A percentile compares a stretch with the other conserved stretches of the same genome.
phyloP scores from a whole-genome alignment of 306 rosid genomes.

The Rubus idaeus region DNA sequence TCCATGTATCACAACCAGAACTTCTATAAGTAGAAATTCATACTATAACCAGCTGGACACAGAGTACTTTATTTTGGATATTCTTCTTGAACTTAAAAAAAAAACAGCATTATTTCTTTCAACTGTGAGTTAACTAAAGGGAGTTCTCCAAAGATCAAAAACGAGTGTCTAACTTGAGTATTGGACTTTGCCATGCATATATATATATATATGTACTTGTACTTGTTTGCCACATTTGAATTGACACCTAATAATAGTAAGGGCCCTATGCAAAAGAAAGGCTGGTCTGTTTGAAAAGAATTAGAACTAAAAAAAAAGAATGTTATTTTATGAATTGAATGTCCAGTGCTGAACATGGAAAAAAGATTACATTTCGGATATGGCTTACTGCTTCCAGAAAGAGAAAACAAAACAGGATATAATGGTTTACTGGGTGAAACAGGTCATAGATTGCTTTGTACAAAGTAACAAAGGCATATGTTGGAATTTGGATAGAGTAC shows the following conservation, averaged over 20 bases:
- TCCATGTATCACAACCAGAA: too few species aligned
- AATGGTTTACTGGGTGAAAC: not conserved
- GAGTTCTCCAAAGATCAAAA: not conserved
- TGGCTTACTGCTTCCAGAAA: too few species aligned
- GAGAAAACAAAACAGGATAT: not conserved
- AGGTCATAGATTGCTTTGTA: not conserved
- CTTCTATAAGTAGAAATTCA: too few species aligned
- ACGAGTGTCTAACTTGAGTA: too few species aligned
- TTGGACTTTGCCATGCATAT: not conserved
- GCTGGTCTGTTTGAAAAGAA: not conserved
- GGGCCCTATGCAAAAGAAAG: not conserved
- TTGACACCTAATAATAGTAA: not conserved
- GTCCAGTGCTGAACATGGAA: not conserved
- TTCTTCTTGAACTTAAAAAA: not conserved
- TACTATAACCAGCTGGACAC: too few species aligned
- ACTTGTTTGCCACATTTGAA: not conserved
- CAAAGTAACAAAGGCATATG: not conserved
- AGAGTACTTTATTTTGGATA: too few species aligned
- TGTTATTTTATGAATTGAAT: not conserved
- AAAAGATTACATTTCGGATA: not conserved
- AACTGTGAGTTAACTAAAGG: not conserved
- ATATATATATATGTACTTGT: too few species aligned
- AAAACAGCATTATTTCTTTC: not conserved
- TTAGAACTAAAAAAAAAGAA: too few species aligned
- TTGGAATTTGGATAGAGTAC: not conserved